Evolutionary conservation across 257 asterid genomes (phyloP).

Genomic region (Cynanchum wilfordii): DNA sequence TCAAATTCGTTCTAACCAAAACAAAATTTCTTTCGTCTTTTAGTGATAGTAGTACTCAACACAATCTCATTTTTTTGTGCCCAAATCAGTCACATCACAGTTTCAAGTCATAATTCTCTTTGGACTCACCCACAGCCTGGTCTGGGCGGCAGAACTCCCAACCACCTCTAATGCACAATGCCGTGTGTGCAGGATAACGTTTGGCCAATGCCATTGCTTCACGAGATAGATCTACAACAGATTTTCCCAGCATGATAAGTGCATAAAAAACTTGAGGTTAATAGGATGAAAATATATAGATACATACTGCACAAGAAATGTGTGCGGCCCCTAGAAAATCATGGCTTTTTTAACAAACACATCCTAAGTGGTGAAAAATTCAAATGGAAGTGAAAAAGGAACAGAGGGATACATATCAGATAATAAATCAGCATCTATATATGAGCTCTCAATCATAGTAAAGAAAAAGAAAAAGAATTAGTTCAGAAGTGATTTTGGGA

Average conservation of each 20-base stretch:
- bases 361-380: background rate
- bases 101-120: background rate
- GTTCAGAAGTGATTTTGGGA: background rate
- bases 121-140: conserved; percentile 67
- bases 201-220: conserved; percentile 74
- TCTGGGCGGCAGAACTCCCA: conserved; percentile 97
- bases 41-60: background rate
- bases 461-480: background rate
- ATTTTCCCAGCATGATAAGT: conserved; percentile 8
- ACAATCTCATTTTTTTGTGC: background rate
- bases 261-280: background rate
- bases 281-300: background rate
- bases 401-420: background rate
- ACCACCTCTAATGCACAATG: conserved; percentile 84
- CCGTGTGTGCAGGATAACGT: conserved; percentile 87
- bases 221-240: conserved; percentile 73
- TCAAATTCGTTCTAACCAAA: background rate
- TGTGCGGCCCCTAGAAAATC: background rate
- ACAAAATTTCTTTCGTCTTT: background rate
- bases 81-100: background rate
- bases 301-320: background rate
- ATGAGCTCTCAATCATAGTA: background rate
- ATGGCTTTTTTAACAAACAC: background rate
- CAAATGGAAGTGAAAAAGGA: background rate
- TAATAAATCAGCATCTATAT: background rate